These are phyloP conservation scores for Psilocybe subaeruginosa DNA, from an alignment of 768 basidiomycete species.

Conservation along the genomic window DNA sequence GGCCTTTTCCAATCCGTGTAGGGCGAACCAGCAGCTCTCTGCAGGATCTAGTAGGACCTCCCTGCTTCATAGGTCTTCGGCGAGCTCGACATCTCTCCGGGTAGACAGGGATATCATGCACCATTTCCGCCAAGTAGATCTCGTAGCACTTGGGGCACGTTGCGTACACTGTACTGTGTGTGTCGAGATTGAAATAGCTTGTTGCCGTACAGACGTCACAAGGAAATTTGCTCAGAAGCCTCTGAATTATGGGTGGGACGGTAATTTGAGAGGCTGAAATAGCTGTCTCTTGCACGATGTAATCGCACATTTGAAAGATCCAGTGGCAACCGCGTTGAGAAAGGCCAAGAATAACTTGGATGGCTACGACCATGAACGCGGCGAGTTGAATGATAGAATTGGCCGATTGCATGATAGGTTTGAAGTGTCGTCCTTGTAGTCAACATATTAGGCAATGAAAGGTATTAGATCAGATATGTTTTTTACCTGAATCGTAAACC, in stretches of 20 bases:
- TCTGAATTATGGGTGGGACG: neutral
- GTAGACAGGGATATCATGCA: neutral
- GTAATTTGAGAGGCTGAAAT: neutral
- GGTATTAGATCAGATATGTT: too few species aligned
- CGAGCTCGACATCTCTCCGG: slow-evolving; percentile 1
- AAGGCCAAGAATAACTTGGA: slow-evolving; percentile 12
- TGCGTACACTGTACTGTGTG: slow-evolving; percentile 2
- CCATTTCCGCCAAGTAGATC: neutral
- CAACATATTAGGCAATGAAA: too few species aligned
- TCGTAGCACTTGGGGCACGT: slow-evolving; percentile 9
- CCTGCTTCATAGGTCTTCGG: neutral
- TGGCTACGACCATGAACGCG: slow-evolving; percentile 10
- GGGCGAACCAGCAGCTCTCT: too few species aligned
- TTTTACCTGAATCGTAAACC: too few species aligned
- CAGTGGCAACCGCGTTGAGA: slow-evolving; percentile 8
- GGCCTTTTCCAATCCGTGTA: too few species aligned
- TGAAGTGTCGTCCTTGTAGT: too few species aligned
- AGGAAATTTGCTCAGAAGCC: neutral
- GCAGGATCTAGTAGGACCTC: slow-evolving; percentile 3
- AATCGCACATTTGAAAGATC: slow-evolving; percentile 1
- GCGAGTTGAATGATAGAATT: too few species aligned
- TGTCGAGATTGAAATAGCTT: slow-evolving; percentile 3
- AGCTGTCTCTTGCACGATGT: neutral
- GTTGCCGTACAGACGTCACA: slow-evolving; percentile 9
- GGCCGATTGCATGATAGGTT: too few species aligned